Base-by-base conservation (phyloP, 257 asterid genomes). In the Penstemon davidsonii region DNA sequence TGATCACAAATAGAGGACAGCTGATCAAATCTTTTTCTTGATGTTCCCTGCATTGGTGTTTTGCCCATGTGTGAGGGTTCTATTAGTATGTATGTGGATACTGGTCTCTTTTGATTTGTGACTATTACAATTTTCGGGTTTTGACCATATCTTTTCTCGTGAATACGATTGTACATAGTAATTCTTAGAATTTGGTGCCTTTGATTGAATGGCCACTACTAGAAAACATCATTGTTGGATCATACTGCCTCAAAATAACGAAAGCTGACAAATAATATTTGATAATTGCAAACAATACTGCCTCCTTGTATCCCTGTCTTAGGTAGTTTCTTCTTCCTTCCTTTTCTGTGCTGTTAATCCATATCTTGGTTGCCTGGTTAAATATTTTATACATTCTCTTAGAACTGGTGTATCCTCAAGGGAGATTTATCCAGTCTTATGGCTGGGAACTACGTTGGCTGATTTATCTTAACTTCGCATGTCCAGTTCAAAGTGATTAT, bases 401-500 rank as follows among this genome's bases (percentile, higher is more conserved):
- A 37, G 53, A 49, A 44, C 49, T 39, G 3, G 40, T 57, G 64
- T 64, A 51, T 58, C 63, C 61, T 67, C 43, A 8, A 62, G 62
- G 70, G 15, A 59, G 38, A 49, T 60, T 51, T 64, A 5, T 67
- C 55, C 41, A 72, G 64, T 59, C 57, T 78, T 74, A 13, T 62
- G 47, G 42, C 59, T 68, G 68, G 47, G 15, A 56, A 65, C 56
- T 62, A 64, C 71, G 66, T 57, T 47, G 42, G 58, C 73, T 80
- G 76, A 76, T 78, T 60, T 67, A 62, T 54, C 69, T 51, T 57
- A 50, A 61, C 73, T 79, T 71, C 55, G 68, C 59, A 73, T 82
- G 65, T 80, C 62, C 87, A 91, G 98, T 91, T 78, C 92, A 96
- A 4, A 81, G 92, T 43, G 98, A 93, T 45, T 93, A 93, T 83